Evolutionary conservation across 441 rosid genomes (phyloP).

Genomic region (Bocquillonia castaneifolia): DNA sequence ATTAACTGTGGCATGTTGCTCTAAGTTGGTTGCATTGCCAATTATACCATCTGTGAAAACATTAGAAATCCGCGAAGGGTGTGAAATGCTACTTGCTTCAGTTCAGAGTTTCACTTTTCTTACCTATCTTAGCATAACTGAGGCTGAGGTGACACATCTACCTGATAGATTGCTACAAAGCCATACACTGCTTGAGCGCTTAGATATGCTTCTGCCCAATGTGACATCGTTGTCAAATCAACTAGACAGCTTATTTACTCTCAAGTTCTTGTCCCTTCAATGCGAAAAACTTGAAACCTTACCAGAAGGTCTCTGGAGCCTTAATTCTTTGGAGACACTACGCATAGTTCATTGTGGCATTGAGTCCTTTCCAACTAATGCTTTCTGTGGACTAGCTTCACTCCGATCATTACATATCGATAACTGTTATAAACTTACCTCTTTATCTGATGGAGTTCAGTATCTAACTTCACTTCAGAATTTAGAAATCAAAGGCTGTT

Average conservation of each 20-base stretch:
- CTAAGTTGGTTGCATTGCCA: constrained; percentile 2
- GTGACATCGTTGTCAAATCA: background rate
- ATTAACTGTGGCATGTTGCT: background rate
- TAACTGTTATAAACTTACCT: background rate
- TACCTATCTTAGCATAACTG: background rate
- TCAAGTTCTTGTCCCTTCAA: rapidly evolving
- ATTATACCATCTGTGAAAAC: constrained; percentile 3
- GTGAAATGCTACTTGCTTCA: background rate
- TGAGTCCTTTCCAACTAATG: background rate
- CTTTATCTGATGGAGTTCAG: background rate
- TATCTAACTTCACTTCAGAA: background rate
- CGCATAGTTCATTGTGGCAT: rapidly evolving
- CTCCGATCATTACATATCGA: rapidly evolving
- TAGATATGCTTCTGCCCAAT: background rate
- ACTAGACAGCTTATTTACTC: constrained; percentile 1
- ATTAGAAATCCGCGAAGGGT: background rate
- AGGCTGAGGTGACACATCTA: background rate
- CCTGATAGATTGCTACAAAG: constrained; percentile 10
- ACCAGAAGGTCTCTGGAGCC: constrained; percentile 15
- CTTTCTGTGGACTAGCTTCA: constrained; percentile 4
- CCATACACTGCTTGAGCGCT: background rate
- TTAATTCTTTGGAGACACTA: constrained; percentile 4
- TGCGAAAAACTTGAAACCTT: constrained; percentile 12
- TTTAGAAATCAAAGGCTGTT: background rate
- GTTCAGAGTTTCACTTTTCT: background rate